phyloP scores from a whole-genome alignment of 2,329 filamentous ascomycete genomes.

The Claviceps purpurea region DNA sequence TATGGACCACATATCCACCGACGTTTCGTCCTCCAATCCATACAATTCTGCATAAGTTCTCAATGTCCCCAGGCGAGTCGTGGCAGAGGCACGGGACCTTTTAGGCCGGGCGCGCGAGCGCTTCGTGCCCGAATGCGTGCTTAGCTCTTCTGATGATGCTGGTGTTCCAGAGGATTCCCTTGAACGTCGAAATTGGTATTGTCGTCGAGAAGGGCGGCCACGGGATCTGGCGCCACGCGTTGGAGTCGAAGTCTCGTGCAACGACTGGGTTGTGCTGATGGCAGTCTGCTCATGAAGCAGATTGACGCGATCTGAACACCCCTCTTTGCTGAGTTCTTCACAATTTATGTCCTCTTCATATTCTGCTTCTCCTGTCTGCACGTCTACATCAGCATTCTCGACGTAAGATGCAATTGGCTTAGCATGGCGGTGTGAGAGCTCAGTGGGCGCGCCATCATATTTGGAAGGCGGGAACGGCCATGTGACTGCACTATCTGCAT shows the following conservation, averaged over 20 bases:
- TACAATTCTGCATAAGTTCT: not conserved
- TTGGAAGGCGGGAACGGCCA: not conserved
- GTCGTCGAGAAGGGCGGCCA: conserved; percentile 20
- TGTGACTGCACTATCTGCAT: conserved; percentile 19
- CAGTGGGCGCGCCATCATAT: conserved; percentile 19
- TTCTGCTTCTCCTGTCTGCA: conserved; percentile 12
- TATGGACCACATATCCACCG: not conserved
- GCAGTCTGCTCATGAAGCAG: not conserved
- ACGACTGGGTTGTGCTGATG: not conserved
- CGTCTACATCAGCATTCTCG: conserved; percentile 30
- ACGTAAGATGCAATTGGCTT: conserved; percentile 38
- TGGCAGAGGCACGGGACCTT: conserved; percentile 5
- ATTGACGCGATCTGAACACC: not conserved
- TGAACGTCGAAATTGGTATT: conserved; percentile 3
- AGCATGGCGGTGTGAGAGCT: conserved; percentile 37
- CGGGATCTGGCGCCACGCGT: conserved; percentile 10
- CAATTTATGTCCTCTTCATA: conserved; percentile 1
- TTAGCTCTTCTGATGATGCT: not conserved
- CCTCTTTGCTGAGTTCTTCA: conserved; percentile 6
- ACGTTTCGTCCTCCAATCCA: not conserved
- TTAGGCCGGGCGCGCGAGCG: conserved; percentile 17
- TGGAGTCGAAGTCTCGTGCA: not conserved
- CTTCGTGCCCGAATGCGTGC: conserved; percentile 5
- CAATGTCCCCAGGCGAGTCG: not conserved
- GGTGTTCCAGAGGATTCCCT: not conserved